Evolutionary conservation across 225 moss, liverwort and hornwort genomes (phyloP).

Genomic region (Rhytidiadelphus loreus): DNA sequence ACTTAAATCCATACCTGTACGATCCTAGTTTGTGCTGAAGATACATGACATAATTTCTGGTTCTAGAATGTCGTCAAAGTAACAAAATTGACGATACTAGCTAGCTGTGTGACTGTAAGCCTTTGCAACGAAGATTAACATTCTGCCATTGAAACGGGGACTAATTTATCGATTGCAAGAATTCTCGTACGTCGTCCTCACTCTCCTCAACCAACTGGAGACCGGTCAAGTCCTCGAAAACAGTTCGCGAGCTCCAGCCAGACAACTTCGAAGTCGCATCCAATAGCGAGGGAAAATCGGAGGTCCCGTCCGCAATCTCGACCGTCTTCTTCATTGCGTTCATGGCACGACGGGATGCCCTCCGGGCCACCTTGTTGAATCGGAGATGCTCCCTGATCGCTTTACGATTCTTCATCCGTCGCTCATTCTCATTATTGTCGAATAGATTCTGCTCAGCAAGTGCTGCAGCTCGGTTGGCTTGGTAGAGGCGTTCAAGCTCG

Average conservation of each 20-base stretch:
- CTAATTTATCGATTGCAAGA: too few species aligned
- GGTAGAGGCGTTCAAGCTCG: neutral
- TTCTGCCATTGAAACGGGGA: too few species aligned
- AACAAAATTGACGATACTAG: too few species aligned
- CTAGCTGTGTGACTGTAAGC: too few species aligned
- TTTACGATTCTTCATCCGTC: neutral
- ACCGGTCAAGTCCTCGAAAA: neutral
- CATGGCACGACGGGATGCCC: too few species aligned
- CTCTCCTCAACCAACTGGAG: neutral
- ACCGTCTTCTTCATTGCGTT: neutral
- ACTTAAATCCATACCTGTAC: too few species aligned
- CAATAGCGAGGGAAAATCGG: neutral
- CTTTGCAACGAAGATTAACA: too few species aligned
- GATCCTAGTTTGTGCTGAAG: too few species aligned
- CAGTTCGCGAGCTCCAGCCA: neutral
- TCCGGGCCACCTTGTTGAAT: too few species aligned
- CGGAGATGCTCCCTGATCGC: neutral
- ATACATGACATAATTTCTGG: too few species aligned
- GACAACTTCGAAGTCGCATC: neutral
- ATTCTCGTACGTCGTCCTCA: too few species aligned
- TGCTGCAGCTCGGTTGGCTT: neutral
- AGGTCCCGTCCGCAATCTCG: neutral
- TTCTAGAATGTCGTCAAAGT: too few species aligned
- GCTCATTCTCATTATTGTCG: neutral
- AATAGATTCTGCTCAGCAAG: neutral